Percentiles rank a stretch among this genome's conserved stretches.
phyloP scores from a whole-genome alignment of 2,329 filamentous ascomycete species.

The Cucurbitaria berberidis region DNA sequence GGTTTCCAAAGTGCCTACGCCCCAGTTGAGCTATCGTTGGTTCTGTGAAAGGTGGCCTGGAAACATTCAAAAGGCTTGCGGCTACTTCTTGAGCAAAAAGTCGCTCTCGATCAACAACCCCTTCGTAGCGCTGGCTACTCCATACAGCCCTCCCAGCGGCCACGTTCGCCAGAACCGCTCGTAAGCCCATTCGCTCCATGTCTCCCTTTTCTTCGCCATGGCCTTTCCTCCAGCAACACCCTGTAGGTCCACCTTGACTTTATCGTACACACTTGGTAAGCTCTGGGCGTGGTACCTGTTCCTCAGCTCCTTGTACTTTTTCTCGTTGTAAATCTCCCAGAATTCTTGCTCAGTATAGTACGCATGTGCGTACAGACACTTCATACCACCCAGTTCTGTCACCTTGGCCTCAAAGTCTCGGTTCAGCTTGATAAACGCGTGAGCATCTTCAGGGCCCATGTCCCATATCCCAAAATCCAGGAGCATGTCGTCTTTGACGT shows the following conservation, averaged over 20 bases:
- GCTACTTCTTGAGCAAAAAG: constrained; percentile 42
- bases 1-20: too few relatives aligned
- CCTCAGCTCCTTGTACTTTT: constrained; percentile 68
- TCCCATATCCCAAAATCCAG: constrained; percentile 74
- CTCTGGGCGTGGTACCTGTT: constrained; percentile 67
- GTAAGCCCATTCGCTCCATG: constrained; percentile 38
- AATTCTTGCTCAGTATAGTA: constrained; percentile 78
- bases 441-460: constrained; percentile 64
- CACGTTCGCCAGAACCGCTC: constrained; percentile 41
- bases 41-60: too few relatives aligned
- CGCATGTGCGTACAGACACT: constrained; percentile 87
- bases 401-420: constrained; percentile 74
- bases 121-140: constrained; percentile 47
- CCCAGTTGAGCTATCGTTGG: too few relatives aligned
- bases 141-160: constrained; percentile 50
- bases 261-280: constrained; percentile 74
- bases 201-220: constrained; percentile 11
- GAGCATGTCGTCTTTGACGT: constrained; percentile 37
- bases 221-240: constrained; percentile 34
- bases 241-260: constrained; percentile 58
- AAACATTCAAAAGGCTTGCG: background rate
- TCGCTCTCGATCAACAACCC: constrained; percentile 40
- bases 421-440: constrained; percentile 71
- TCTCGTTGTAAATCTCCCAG: constrained; percentile 67
- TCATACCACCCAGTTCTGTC: constrained; percentile 73